These are phyloP conservation scores for Aspergillus terreus DNA, from an alignment of 2,329 filamentous ascomycete genomes.

Conservation along the genomic window DNA sequence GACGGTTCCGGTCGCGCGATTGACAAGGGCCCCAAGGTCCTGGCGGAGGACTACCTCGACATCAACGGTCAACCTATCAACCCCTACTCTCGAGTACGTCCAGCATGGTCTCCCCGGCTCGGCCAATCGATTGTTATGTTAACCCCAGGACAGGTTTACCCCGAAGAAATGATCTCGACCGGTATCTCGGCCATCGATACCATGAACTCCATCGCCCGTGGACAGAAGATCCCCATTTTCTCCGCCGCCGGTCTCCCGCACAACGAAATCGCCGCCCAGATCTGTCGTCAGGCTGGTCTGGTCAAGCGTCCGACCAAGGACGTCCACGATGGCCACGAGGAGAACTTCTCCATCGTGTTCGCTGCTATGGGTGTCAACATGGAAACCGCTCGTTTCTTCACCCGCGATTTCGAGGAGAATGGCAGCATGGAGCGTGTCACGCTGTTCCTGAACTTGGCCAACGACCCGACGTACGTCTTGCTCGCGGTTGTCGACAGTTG, in stretches of 20 bases:
- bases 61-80: constrained; percentile 99
- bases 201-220: constrained; percentile 97
- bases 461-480: constrained; percentile 82
- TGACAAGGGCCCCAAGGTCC: constrained; percentile 96
- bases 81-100: constrained; percentile 81
- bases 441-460: constrained; percentile 97
- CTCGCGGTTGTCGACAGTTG: neutral
- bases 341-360: constrained; percentile 99
- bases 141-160: constrained; percentile 70
- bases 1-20: constrained; percentile 97
- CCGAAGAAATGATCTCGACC: constrained; percentile 99
- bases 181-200: constrained; percentile 99
- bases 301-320: constrained; percentile 93
- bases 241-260: constrained; percentile 96
- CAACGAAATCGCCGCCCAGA: constrained; percentile 98
- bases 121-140: constrained; percentile 8
- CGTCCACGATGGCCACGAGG: constrained; percentile 92
- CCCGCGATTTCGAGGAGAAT: constrained; percentile 97
- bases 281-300: constrained; percentile 93
- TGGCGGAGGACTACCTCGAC: constrained; percentile 96
- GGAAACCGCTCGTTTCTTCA: constrained; percentile 98
- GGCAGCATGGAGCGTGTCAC: constrained; percentile 96
- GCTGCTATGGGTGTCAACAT: constrained; percentile 99
- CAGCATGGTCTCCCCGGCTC: neutral
- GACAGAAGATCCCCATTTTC: constrained; percentile 99